Evolutionary conservation across 495 filamentous ascomycete genomes (phyloP).

Genomic region (Collariella sp.): DNA sequence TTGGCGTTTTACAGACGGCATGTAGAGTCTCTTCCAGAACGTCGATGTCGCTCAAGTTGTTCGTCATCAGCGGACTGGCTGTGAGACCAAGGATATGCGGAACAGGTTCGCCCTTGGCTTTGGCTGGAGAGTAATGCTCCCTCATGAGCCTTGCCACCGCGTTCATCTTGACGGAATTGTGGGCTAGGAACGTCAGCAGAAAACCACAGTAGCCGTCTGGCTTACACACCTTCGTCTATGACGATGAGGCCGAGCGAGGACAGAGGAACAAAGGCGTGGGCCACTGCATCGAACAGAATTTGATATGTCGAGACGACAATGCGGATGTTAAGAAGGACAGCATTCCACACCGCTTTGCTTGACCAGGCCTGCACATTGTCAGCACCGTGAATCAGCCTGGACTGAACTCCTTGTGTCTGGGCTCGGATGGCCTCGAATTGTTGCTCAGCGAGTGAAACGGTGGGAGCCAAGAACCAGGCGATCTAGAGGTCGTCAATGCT

Average conservation of each 20-base stretch:
- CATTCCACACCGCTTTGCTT: slow-evolving; percentile 62
- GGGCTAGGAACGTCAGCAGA: slow-evolving; percentile 41
- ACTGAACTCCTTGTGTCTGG: slow-evolving; percentile 55
- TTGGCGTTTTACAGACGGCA: slow-evolving; percentile 63
- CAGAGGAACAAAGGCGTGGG: slow-evolving; percentile 71
- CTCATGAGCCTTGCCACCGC: slow-evolving; percentile 72
- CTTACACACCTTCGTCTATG: slow-evolving; percentile 74
- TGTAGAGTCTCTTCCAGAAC: slow-evolving; percentile 68
- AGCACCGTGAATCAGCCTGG: slow-evolving; percentile 55
- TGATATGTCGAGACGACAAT: slow-evolving; percentile 73
- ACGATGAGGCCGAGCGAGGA: slow-evolving; percentile 59
- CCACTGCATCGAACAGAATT: slow-evolving; percentile 68
- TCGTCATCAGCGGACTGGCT: slow-evolving; percentile 68
- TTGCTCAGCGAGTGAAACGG: slow-evolving; percentile 63
- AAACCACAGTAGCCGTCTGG: not conserved
- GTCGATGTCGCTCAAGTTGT: slow-evolving; percentile 41
- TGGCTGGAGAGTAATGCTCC: slow-evolving; percentile 53
- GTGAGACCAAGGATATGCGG: slow-evolving; percentile 78
- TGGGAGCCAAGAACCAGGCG: slow-evolving; percentile 81
- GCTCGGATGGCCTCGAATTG: slow-evolving; percentile 55
- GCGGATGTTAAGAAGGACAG: slow-evolving; percentile 53
- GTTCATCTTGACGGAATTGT: slow-evolving; percentile 57
- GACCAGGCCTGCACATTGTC: slow-evolving; percentile 73
- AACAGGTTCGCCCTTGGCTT: slow-evolving; percentile 32
- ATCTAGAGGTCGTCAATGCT: slow-evolving; percentile 42